Evolutionary conservation across 169 alveolate genomes (phyloP), one percentile per base, ranked within the genome.

Genomic region (Eimeria nieschulzi): DNA sequence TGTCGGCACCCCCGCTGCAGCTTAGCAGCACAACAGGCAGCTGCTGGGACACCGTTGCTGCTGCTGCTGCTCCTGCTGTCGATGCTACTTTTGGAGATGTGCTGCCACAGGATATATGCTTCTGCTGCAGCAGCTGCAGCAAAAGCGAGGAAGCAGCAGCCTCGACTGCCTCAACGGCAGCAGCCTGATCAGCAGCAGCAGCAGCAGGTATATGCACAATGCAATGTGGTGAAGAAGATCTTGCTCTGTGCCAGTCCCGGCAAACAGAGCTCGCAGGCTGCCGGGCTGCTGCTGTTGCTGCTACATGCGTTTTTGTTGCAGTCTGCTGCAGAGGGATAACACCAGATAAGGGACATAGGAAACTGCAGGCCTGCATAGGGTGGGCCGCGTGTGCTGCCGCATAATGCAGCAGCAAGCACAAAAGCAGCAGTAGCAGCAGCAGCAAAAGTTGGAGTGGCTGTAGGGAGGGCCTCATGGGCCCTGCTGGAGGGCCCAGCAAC

Each of bases 1-100:
- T 85, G 64, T 85, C 92, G 26, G 83, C 21, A 21, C 92, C 92
- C 12, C 76, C 92, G 75, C 92, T 85, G 84, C 92, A 85, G 56
- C 92, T 68, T 12, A 85, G 92, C 39, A 85, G 84, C 55, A 85
- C 68, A 73, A 71, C 83, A 15, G 92, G 92, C 85, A 53, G 70
- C n/a, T 17, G 71, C 53, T 76, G 85, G 53, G 26, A 68, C 66
- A 51, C 26, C 9, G 12, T 39, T 19, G 39, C 0, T 15, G n/a
- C 21, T 46, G 85, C 70, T 17, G 53, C 71, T 53, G 85, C 54
- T 76, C 70, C 85, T 17, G 17, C 21, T 53, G 66, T 15, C 51
- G 71, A 8, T 19, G 85, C 71, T 5, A 68, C 85, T 6, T 51
- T n/a, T 76, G 53, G 70, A 54, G 70, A 15, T 9, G 71, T 0